Base-by-base conservation (phyloP, 345 rosid genomes). In the Schrenkiella parvula region DNA sequence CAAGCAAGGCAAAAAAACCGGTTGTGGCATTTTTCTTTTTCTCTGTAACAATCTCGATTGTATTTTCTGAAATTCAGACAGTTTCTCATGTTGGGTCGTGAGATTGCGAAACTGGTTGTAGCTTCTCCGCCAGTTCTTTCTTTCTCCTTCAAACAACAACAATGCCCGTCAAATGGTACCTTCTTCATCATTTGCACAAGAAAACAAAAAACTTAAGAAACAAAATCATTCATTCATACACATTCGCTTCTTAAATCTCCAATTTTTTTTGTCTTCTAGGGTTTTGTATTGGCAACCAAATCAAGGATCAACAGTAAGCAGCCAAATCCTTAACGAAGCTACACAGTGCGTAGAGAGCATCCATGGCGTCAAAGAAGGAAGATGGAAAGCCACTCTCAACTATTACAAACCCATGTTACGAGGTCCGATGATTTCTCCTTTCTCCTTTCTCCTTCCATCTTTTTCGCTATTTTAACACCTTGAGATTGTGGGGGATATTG, bases 231-330 rank as follows among this genome's bases (percentile, higher is more conserved):
- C 8, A 37, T 42, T 0, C 18, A 38, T 38, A 38, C n/a, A 13
- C n/a, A 15, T n/a, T n/a, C 6, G n/a, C 8, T n/a, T n/a, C 7
- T 39, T 7, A 9, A 44, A 15, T 37, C 41, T 0, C 43, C 14
- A 0, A 0, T 11, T 13, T 2, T 13, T 13, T 12, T 4, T 39
- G n/a, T n/a, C n/a, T 66, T 56, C 17, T 82, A 90, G 98, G 97
- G 89, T 93, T 86, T 84, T 89, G 70, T 84, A 89, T 65, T 93
- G 96, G 98, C 97, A 91, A 51, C 98, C 96, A 9, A 88, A 88
- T 72, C 88, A 87, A 51, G 96, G 95, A 60, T 79, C 92, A 10
- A 89, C 85, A 15, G 91, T 88, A 29, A 93, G 85, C 85, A 88
- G 86, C 72, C 96, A 91, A 44, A 88, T 91, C 77, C 88, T 93